Evolutionary conservation across 2,329 filamentous ascomycete species (phyloP).

Genomic region (Pochonia chlamydosporia): DNA sequence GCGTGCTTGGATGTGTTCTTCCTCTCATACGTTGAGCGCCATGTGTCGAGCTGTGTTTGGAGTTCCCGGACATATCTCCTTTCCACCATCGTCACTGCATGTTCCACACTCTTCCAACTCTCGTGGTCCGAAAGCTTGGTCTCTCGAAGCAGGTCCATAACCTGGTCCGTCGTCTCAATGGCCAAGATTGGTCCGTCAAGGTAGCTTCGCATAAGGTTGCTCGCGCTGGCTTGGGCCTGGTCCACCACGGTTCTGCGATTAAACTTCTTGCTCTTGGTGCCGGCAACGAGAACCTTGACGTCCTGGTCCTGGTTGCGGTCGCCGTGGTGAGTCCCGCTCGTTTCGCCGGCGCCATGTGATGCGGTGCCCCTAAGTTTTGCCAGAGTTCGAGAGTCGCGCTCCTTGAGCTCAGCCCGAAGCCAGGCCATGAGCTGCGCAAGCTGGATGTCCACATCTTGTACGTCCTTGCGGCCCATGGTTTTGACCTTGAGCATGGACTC

Average conservation of each 20-base stretch:
- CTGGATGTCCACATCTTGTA: constrained; percentile 69
- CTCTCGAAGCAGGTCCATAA: constrained; percentile 69
- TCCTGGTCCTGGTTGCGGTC: constrained; percentile 54
- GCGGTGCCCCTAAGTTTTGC: constrained; percentile 32
- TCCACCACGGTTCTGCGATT: constrained; percentile 85
- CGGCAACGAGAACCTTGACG: constrained; percentile 77
- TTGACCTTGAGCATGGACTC: constrained; percentile 73
- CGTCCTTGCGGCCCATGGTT: constrained; percentile 69
- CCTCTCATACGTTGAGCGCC: constrained; percentile 50
- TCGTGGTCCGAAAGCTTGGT: constrained; percentile 76
- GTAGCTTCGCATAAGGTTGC: constrained; percentile 63
- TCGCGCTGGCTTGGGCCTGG: constrained; percentile 57
- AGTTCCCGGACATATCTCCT: constrained; percentile 79
- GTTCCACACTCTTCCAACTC: constrained; percentile 76
- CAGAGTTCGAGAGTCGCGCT: constrained; percentile 61
- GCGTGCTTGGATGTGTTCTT: constrained; percentile 59
- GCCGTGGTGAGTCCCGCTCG: constrained; percentile 12
- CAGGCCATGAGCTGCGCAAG: constrained; percentile 69
- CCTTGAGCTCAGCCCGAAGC: constrained; percentile 75
- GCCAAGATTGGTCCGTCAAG: constrained; percentile 76
- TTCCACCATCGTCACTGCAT: constrained; percentile 69
- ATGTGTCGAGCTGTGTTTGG: constrained; percentile 66
- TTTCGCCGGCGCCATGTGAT: constrained; percentile 24
- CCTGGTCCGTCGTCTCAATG: constrained; percentile 79
- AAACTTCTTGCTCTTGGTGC: constrained; percentile 84